phyloP scores from a whole-genome alignment of 768 basidiomycete genomes.

The Obba rivulosa region DNA sequence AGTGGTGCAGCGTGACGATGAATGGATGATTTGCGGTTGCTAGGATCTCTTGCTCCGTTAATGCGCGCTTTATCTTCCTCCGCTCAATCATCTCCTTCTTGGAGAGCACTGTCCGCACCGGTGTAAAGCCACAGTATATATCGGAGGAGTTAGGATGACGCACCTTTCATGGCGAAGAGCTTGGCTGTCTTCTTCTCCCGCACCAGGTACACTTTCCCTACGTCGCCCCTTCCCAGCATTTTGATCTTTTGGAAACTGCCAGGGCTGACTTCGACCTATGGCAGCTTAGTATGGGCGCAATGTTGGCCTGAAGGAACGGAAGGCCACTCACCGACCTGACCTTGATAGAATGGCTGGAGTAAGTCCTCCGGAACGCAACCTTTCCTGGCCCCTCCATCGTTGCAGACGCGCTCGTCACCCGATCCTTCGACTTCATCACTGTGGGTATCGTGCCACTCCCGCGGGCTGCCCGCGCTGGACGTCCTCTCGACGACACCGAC shows the following conservation, averaged over 20 bases:
- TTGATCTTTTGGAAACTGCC: conserved; percentile 95
- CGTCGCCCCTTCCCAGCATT: conserved; percentile 98
- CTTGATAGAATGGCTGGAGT: conserved; percentile 97
- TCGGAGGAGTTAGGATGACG: conserved; percentile 26
- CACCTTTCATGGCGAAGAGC: conserved; percentile 99
- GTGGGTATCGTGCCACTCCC: conserved; percentile 28
- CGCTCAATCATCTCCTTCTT: conserved; percentile 99
- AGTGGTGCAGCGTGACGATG: conserved; percentile 98
- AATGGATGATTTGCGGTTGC: conserved; percentile 99
- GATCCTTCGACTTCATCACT: conserved; percentile 35
- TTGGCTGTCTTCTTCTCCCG: conserved; percentile 96
- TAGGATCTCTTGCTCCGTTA: conserved; percentile 98
- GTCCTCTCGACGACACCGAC: conserved; percentile 64
- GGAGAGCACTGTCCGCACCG: conserved; percentile 66
- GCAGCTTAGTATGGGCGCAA: background rate
- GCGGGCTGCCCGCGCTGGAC: conserved; percentile 33
- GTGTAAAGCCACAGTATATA: conserved; percentile 26
- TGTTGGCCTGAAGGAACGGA: conserved; percentile 7
- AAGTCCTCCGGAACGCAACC: conserved; percentile 85
- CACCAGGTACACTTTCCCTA: conserved; percentile 97
- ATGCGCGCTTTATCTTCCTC: conserved; percentile 97
- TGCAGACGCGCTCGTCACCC: conserved; percentile 37
- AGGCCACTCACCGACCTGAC: conserved; percentile 63
- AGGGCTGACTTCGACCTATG: conserved; percentile 88
- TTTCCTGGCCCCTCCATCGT: conserved; percentile 48